Base-by-base conservation (phyloP, 2,329 filamentous ascomycete genomes). In the Nemania diffusa region DNA sequence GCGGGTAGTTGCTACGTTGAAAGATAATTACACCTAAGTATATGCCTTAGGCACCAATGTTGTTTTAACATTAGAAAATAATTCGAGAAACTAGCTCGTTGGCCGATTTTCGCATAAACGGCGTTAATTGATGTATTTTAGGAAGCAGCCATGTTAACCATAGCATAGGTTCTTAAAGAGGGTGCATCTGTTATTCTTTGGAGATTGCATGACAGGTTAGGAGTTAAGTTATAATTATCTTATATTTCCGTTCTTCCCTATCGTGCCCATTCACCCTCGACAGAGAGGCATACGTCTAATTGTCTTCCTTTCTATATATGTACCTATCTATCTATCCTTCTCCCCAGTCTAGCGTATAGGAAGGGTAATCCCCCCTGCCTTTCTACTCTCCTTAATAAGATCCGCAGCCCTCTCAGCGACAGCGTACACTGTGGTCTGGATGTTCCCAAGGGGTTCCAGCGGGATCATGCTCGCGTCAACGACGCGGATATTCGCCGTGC, bases 401-500 rank as follows among this genome's bases (percentile, higher is more conserved):
- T 73, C 71, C 5, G 71, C 71, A 3, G 71, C 71, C 20, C 67
- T 59, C 64, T 73, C 71, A 2, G 71, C 71, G 7, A 73, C 71
- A 17, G 71, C 71, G 20, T 72, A 73, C 17, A 73, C 71, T 11
- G 70, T 71, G 15, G 70, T 71, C 70, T 72, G 71, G 42, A 73
- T 73, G 44, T 72, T 73, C 2, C 71, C 71, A 8, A 72, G 68
- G 20, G 71, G 70, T 34, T 71, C 67, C 5, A 73, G 65, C 3
- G 71, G 71, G n/a, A 73, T 71, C 60, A 73, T 68, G 15, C 70
- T 72, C 0, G 71, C 71, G 66, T 73, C 72, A 24, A 73, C 70
- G 2, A 73, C 52, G n/a, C 72, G 66, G 7, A 73, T 57, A 26
- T 82, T 82, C 15, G 74, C 69, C 3, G 79, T 81, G 0, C 83